These are phyloP conservation scores for Trametopsis cervina DNA, from an alignment of 768 basidiomycete species.

Conservation along the genomic window DNA sequence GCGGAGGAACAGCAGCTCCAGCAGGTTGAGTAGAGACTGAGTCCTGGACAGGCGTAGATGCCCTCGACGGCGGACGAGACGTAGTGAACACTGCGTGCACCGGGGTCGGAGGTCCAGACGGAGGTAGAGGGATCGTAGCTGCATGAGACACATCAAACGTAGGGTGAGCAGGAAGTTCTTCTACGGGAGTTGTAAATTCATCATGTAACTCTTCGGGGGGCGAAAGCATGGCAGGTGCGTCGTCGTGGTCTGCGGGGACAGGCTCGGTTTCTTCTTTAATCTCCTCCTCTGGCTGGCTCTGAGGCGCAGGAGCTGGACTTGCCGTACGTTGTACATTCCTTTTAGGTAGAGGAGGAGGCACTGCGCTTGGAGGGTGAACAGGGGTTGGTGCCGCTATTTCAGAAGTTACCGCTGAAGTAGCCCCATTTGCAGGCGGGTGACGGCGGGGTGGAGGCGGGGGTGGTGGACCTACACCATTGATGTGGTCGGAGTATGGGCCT, in stretches of 20 bases:
- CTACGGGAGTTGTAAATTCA: slow-evolving; percentile 20
- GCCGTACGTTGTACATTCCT: slow-evolving; percentile 9
- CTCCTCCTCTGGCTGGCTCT: background rate
- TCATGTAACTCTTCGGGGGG: slow-evolving; percentile 13
- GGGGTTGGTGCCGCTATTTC: background rate
- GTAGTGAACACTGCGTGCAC: background rate
- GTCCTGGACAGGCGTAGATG: background rate
- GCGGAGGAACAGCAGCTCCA: slow-evolving; percentile 37
- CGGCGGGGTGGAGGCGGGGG: background rate
- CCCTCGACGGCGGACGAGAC: background rate
- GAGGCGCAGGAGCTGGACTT: background rate
- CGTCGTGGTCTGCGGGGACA: background rate
- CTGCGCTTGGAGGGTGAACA: slow-evolving; percentile 12
- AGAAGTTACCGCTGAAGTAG: background rate
- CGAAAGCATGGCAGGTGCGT: background rate
- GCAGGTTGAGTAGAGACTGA: slow-evolving; percentile 2
- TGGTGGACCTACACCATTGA: background rate
- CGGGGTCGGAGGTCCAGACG: slow-evolving; percentile 14
- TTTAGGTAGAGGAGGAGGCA: slow-evolving; percentile 30
- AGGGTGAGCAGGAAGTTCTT: slow-evolving; percentile 15
- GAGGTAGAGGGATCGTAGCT: slow-evolving; percentile 15
- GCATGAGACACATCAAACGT: slow-evolving; percentile 6
- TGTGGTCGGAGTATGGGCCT: too few species aligned
- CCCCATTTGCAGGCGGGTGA: background rate
- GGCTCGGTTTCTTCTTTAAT: background rate